Evolutionary conservation across 371 early-diverging fungal genomes (phyloP).

Genomic region (Mycotypha africana): DNA sequence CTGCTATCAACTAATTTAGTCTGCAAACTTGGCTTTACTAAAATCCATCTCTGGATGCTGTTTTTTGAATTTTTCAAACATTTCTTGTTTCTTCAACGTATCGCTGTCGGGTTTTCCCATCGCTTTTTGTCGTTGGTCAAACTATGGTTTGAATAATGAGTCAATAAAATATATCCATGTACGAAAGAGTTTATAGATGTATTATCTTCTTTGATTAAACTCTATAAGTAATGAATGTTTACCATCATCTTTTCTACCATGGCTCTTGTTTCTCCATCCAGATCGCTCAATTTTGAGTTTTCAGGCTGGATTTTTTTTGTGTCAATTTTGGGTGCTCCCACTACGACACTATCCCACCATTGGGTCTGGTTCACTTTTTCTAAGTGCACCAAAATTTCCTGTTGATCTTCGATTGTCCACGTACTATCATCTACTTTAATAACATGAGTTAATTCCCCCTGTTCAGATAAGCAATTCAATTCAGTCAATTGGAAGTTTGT

Average conservation of each 20-base stretch:
- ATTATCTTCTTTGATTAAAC: too few relatives aligned
- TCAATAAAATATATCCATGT: neutral
- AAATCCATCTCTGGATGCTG: conserved; percentile 54
- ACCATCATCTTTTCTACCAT: conserved; percentile 88
- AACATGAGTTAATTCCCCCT: conserved; percentile 71
- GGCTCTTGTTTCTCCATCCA: conserved; percentile 87
- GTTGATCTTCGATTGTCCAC: conserved; percentile 75
- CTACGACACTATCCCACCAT: conserved; percentile 91
- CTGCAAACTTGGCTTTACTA: conserved; percentile 26
- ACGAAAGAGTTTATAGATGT: neutral
- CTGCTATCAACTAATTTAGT: conserved; percentile 15
- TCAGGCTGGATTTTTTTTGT: conserved; percentile 90
- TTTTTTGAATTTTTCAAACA: conserved; percentile 73
- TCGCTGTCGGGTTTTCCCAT: conserved; percentile 83
- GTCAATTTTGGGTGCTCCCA: conserved; percentile 78
- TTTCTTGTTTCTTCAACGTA: conserved; percentile 70
- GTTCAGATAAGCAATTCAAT: too few relatives aligned
- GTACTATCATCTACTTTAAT: conserved; percentile 80
- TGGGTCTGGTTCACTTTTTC: conserved; percentile 81
- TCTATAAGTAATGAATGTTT: too few relatives aligned
- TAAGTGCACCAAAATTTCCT: conserved; percentile 72
- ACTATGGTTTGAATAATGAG: conserved; percentile 38
- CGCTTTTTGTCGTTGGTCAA: conserved; percentile 87
- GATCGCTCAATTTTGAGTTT: conserved; percentile 81
- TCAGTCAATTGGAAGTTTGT: too few relatives aligned